Percentiles rank a stretch among this genome's conserved stretches.
Conservation (phyloP, 2,329 filamentous ascomycete species). For the Calonectria montana region DNA sequence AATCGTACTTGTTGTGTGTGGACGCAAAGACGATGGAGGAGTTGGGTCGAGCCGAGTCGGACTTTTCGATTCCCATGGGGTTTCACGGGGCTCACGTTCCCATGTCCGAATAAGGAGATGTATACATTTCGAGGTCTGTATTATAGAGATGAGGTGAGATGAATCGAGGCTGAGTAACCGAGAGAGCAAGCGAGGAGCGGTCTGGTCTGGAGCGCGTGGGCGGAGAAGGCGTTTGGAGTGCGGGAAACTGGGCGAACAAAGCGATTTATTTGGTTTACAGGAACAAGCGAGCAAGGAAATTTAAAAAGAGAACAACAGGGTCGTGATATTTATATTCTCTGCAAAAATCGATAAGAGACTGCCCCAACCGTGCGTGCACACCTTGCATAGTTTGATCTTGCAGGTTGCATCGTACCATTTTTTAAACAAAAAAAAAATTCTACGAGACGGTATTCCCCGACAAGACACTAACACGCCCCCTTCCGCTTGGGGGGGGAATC, state of each 20-base stretch:
- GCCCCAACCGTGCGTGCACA: not conserved
- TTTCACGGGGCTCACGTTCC: conserved; percentile 70
- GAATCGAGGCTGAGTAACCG: not conserved
- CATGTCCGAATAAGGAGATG: not conserved
- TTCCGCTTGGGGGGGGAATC: not conserved
- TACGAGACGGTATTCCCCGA: not conserved
- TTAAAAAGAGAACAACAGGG: not conserved
- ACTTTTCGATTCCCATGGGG: conserved; percentile 70
- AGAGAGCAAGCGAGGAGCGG: not conserved
- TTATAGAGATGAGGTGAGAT: not conserved
- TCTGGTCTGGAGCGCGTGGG: not conserved
- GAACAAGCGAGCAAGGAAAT: not conserved
- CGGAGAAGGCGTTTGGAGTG: not conserved
- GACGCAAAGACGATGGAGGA: conserved; percentile 73
- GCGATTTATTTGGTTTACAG: not conserved
- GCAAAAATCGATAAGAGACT: not conserved
- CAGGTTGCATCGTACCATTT: conserved; percentile 18
- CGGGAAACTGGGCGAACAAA: not conserved
- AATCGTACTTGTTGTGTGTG: conserved; percentile 74
- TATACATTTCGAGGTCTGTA: not conserved
- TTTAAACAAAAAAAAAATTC: not conserved
- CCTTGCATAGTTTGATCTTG: conserved; percentile 12
- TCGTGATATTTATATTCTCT: not conserved
- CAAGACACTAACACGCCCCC: not conserved
- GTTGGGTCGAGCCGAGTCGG: conserved; percentile 71